A percentile compares a stretch with the other conserved stretches of the same genome.
These are phyloP conservation scores for Sporothrix dimorphospora DNA, from an alignment of 2,329 filamentous ascomycete species.

Conservation along the genomic window DNA sequence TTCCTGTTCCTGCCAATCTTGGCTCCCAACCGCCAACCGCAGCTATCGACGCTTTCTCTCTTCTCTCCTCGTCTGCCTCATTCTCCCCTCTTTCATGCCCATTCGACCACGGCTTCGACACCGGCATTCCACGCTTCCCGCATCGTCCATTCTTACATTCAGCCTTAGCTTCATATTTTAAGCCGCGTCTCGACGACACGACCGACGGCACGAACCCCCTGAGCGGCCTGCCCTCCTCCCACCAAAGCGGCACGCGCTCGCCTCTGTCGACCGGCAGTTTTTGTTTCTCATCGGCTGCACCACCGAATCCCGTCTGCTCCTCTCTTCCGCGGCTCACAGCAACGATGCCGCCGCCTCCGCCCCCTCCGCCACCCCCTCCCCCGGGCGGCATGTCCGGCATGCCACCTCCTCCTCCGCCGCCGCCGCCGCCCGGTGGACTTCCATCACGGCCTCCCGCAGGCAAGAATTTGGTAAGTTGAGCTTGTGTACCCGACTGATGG, in stretches of 20 bases:
- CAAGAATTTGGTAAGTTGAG: slow-evolving; percentile 39
- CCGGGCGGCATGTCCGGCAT: slow-evolving; percentile 38
- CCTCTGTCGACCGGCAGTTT: neutral
- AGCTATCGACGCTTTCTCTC: neutral
- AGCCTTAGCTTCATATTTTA: slow-evolving; percentile 18
- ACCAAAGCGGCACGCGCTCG: slow-evolving; percentile 6
- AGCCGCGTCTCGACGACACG: neutral
- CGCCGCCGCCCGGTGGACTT: slow-evolving; percentile 67
- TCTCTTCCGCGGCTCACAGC: neutral
- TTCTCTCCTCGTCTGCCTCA: neutral
- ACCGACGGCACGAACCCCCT: neutral
- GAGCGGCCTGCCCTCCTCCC: neutral
- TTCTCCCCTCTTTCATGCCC: neutral
- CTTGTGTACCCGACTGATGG: neutral
- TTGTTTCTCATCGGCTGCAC: neutral
- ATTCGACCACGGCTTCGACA: neutral
- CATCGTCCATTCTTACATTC: slow-evolving; percentile 8
- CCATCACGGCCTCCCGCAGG: slow-evolving; percentile 60
- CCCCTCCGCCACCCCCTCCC: slow-evolving; percentile 33
- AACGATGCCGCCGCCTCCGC: slow-evolving; percentile 34
- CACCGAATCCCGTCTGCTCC: neutral
- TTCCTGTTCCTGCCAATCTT: slow-evolving; percentile 21
- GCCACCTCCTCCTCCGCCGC: slow-evolving; percentile 54
- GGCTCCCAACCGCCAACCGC: slow-evolving; percentile 21
- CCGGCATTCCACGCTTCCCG: neutral